These are phyloP conservation scores for Lenwebbia sp. DNA, from an alignment of 345 rosid genomes.

Conservation along the genomic window DNA sequence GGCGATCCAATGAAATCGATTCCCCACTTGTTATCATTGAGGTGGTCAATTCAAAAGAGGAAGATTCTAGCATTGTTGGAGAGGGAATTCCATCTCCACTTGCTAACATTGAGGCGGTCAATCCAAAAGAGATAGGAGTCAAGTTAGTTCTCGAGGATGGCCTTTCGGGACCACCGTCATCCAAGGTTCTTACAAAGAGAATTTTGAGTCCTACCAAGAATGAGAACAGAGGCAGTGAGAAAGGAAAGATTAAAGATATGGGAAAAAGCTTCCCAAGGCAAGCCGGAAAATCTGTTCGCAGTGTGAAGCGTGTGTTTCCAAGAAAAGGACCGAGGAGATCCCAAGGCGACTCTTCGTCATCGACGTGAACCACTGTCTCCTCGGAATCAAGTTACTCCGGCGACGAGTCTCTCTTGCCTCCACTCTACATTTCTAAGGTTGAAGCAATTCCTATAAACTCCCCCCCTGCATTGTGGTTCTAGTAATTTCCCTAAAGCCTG, in stretches of 20 bases:
- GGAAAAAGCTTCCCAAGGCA: slow-evolving; percentile 39
- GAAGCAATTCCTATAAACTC: slow-evolving; percentile 10
- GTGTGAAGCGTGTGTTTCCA: slow-evolving; percentile 45
- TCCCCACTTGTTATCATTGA: no score
- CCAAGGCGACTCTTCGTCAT: slow-evolving; percentile 7
- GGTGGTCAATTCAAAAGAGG: slow-evolving; percentile 4
- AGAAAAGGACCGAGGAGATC: slow-evolving; percentile 43
- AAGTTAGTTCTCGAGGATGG: slow-evolving; percentile 39
- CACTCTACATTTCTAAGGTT: slow-evolving; percentile 2
- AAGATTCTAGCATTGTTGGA: slow-evolving; percentile 21
- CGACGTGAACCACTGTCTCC: slow-evolving; percentile 13
- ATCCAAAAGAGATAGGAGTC: slow-evolving; percentile 31
- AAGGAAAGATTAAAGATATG: slow-evolving; percentile 38
- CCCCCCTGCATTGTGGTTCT: not conserved
- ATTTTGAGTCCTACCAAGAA: slow-evolving; percentile 16
- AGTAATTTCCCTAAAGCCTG: not conserved
- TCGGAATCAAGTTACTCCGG: slow-evolving; percentile 31
- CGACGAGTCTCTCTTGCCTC: slow-evolving; percentile 23
- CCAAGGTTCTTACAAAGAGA: slow-evolving; percentile 20
- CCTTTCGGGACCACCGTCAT: slow-evolving; percentile 17
- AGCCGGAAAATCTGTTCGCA: slow-evolving; percentile 46
- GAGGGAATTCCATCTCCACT: slow-evolving; percentile 36
- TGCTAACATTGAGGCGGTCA: slow-evolving; percentile 38
- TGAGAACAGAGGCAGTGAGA: slow-evolving; percentile 22
- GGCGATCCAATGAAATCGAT: no score